Evolutionary conservation across 306 rosid species (phyloP).

Genomic region (Cucurbita maxima): DNA sequence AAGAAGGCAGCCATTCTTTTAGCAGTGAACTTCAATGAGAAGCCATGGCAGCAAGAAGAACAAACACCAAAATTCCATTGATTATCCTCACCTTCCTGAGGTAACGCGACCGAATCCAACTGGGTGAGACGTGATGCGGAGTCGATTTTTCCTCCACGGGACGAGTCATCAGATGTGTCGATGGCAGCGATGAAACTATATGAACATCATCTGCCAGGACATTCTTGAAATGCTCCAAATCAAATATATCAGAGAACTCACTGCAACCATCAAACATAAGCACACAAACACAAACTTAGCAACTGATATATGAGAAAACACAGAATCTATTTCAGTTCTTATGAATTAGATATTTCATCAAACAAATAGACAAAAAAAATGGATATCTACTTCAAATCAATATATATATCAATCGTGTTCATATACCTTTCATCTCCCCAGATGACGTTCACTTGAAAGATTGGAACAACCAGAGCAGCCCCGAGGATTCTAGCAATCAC

Average conservation of each 20-base stretch:
- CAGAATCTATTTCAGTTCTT: background rate
- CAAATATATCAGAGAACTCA: constrained; percentile 92
- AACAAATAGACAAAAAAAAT: background rate
- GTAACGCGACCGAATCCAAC: constrained; percentile 72
- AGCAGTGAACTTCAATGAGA: background rate
- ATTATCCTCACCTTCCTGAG: constrained; percentile 47
- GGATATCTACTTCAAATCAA: background rate
- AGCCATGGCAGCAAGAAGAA: background rate
- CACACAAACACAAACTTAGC: constrained; percentile 4
- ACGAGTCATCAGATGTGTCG: constrained; percentile 68
- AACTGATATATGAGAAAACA: background rate
- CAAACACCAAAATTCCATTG: background rate
- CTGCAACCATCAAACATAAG: constrained; percentile 30
- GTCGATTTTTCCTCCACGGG: constrained; percentile 71
- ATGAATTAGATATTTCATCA: background rate
- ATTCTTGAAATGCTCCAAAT: constrained; percentile 77
- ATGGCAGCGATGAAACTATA: constrained; percentile 78
- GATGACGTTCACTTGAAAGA: constrained; percentile 85
- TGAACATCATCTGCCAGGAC: constrained; percentile 65
- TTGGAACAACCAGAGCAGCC: constrained; percentile 85
- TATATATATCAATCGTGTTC: background rate
- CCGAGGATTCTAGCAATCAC: constrained; percentile 96
- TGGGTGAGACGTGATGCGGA: constrained; percentile 62
- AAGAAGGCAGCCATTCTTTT: background rate
- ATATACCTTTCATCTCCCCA: constrained; percentile 97